Conservation (phyloP, 495 filamentous ascomycete species). For the Daldinia decipiens region DNA sequence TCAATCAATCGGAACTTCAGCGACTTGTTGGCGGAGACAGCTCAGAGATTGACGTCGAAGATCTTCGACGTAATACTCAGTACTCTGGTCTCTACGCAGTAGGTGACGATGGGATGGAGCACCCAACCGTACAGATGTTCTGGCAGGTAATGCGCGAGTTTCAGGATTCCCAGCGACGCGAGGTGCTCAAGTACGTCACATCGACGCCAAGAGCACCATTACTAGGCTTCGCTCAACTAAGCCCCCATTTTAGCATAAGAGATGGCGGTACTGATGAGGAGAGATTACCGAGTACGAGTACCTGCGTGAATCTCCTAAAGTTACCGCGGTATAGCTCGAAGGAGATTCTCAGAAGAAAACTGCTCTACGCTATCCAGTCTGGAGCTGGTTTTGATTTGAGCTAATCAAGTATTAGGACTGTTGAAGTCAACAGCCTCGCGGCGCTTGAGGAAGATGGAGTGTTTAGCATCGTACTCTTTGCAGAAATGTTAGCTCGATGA, state of each 20-base stretch:
- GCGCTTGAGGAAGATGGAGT: not conserved
- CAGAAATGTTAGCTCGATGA: not conserved
- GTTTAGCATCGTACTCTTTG: not conserved
- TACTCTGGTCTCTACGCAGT: conserved; percentile 90
- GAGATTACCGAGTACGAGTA: conserved; percentile 91
- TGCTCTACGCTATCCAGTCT: conserved; percentile 90
- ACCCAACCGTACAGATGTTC: conserved; percentile 85
- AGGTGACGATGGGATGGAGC: conserved; percentile 87
- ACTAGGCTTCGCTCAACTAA: conserved; percentile 86
- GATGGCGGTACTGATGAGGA: conserved; percentile 84
- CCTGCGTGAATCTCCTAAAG: conserved; percentile 96
- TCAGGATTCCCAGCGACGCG: conserved; percentile 76
- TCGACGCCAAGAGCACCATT: conserved; percentile 92
- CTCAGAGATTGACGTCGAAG: conserved; percentile 85
- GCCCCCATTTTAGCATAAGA: conserved; percentile 87
- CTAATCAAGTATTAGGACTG: conserved; percentile 47
- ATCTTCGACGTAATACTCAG: conserved; percentile 83
- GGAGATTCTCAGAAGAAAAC: conserved; percentile 72
- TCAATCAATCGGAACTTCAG: conserved; percentile 95
- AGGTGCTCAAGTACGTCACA: conserved; percentile 95
- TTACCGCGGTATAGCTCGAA: conserved; percentile 81
- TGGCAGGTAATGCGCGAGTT: conserved; percentile 89
- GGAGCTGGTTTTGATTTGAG: conserved; percentile 96
- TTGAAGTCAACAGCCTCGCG: not conserved
- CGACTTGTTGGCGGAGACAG: conserved; percentile 88